Evolutionary conservation across 2,329 filamentous ascomycete species (phyloP).

Genomic region (Fusarium napiforme): DNA sequence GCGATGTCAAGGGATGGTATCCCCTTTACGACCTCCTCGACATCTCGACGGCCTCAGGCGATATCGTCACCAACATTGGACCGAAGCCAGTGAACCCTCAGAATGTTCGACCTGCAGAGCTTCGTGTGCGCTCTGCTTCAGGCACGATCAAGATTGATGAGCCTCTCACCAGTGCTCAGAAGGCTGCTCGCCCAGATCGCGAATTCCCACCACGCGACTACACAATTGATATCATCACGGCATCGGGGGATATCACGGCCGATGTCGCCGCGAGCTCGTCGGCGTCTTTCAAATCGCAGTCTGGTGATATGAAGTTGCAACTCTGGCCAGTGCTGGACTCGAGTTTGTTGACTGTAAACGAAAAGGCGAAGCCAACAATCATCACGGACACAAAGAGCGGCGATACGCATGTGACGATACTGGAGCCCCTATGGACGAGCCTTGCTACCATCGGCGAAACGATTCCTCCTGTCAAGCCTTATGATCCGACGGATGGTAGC

Average conservation of each 20-base stretch:
- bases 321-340: slow-evolving; percentile 58
- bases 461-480: slow-evolving; percentile 23
- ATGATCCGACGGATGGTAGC: slow-evolving; percentile 35
- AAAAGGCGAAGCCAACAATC: slow-evolving; percentile 45
- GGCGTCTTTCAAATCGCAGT: slow-evolving; percentile 52
- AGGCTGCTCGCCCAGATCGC: slow-evolving; percentile 29
- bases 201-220: slow-evolving; percentile 60
- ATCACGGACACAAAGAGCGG: slow-evolving; percentile 59
- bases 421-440: slow-evolving; percentile 58
- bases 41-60: slow-evolving; percentile 58
- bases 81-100: slow-evolving; percentile 53
- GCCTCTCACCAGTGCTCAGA: slow-evolving; percentile 47
- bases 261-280: slow-evolving; percentile 53
- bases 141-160: slow-evolving; percentile 56
- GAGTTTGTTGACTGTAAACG: slow-evolving; percentile 8
- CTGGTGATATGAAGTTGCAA: slow-evolving; percentile 54
- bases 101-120: slow-evolving; percentile 52
- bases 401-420: slow-evolving; percentile 50
- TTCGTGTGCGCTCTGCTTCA: slow-evolving; percentile 57
- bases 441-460: slow-evolving; percentile 9
- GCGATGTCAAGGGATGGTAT: slow-evolving; percentile 59
- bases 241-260: slow-evolving; percentile 57
- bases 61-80: slow-evolving; percentile 53
- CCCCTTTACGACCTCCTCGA: slow-evolving; percentile 62
- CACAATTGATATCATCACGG: slow-evolving; percentile 55